Evolutionary conservation across 2,329 filamentous ascomycete genomes (phyloP).

Genomic region (Penicillium glabrum): DNA sequence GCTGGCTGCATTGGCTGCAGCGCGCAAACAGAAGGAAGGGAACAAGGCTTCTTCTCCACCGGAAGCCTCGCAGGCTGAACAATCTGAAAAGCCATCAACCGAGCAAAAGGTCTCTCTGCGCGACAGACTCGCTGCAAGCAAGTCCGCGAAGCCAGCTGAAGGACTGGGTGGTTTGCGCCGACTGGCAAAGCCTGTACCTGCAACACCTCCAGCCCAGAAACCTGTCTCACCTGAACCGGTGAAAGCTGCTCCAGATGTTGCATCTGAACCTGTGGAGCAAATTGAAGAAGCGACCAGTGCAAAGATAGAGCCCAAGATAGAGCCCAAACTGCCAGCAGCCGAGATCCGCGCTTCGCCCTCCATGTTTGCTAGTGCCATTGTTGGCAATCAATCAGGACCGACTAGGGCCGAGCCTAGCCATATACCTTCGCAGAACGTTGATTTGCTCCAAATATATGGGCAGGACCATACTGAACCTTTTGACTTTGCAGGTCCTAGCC

Average conservation of each 20-base stretch:
- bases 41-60: conserved; percentile 49
- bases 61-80: conserved; percentile 6
- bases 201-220: conserved; percentile 16
- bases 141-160: conserved; percentile 26
- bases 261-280: conserved; percentile 1
- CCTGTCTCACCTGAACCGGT: conserved; percentile 20
- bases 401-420: conserved; percentile 35
- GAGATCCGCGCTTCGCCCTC: conserved; percentile 50
- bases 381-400: conserved; percentile 30
- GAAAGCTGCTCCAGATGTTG: conserved; percentile 5
- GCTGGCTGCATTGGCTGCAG: conserved; percentile 82
- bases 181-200: conserved; percentile 9
- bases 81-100: conserved; percentile 7
- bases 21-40: conserved; percentile 77
- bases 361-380: conserved; percentile 49
- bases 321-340: conserved; percentile 13
- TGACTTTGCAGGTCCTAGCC: conserved; percentile 80
- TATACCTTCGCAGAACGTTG: conserved; percentile 30
- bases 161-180: conserved; percentile 20
- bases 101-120: conserved; percentile 35
- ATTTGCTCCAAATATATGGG: conserved; percentile 40
- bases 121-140: conserved; percentile 38
- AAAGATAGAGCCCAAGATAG: conserved; percentile 15
- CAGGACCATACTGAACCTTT: conserved; percentile 45
- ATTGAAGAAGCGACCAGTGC: conserved; percentile 1